Percentiles rank a stretch among this genome's conserved stretches.
These are phyloP conservation scores for Zygosaccharomyces sapae DNA, from an alignment of 1,139 yeast species.

Conservation along the genomic window DNA sequence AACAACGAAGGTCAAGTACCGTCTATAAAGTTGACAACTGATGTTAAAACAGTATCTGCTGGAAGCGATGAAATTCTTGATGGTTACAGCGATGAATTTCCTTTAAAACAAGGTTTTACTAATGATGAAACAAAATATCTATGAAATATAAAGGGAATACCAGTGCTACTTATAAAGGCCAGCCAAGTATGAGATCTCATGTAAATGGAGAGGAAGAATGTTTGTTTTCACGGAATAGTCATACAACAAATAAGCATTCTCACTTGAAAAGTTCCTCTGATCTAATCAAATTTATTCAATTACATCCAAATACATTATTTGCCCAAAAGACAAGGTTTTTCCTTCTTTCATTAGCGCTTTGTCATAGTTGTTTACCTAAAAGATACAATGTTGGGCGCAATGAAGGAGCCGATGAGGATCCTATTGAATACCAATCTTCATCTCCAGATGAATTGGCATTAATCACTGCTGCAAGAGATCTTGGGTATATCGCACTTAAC, in stretches of 20 bases:
- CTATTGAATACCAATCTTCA: conserved; percentile 77
- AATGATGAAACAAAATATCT: conserved; percentile 26
- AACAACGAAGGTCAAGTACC: conserved; percentile 19
- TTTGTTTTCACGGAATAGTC: conserved; percentile 19
- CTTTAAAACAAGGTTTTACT: conserved; percentile 2
- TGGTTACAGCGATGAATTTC: conserved; percentile 4
- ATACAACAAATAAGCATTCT: conserved; percentile 13
- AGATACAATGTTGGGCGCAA: conserved; percentile 31
- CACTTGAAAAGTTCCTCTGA: conserved; percentile 52
- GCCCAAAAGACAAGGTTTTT: conserved; percentile 75
- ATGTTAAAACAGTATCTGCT: conserved; percentile 11
- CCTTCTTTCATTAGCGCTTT: conserved; percentile 73
- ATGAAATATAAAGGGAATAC: conserved; percentile 40
- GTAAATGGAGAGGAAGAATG: conserved; percentile 27
- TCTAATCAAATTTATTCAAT: conserved; percentile 63
- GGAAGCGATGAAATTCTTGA: conserved; percentile 8
- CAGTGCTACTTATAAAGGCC: conserved; percentile 42
- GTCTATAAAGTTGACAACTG: conserved; percentile 12
- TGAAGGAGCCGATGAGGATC: conserved; percentile 40
- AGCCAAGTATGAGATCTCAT: conserved; percentile 51
- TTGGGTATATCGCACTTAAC: conserved; percentile 79
- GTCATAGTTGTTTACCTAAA: conserved; percentile 87
- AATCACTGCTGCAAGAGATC: conserved; percentile 88
- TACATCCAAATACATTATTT: conserved; percentile 65
- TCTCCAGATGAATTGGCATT: conserved; percentile 96